A percentile compares a stretch with the other conserved stretches of the same genome.
Conservation (phyloP, 2,329 filamentous ascomycete genomes). For the Epichloe aotearoae region DNA sequence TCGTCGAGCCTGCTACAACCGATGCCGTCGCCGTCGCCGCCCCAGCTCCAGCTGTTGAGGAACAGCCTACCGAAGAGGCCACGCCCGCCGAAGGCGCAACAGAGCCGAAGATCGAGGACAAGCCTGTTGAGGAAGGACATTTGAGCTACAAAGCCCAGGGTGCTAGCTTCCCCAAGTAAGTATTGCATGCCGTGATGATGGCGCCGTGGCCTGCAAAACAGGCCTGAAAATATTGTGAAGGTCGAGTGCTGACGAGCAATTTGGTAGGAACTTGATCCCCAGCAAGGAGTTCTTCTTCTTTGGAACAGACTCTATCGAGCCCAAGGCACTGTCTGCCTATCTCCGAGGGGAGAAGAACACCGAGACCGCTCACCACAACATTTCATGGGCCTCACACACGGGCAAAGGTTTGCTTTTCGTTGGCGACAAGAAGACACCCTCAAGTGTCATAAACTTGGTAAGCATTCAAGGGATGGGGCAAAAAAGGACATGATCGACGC, state of each 20-base stretch:
- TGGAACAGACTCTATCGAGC: conserved; percentile 56
- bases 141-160: conserved; percentile 85
- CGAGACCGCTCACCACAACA: conserved; percentile 59
- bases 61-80: conserved; percentile 27
- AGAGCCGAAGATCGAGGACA: conserved; percentile 29
- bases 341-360: conserved; percentile 80
- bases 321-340: conserved; percentile 62
- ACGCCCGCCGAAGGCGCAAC: conserved; percentile 18
- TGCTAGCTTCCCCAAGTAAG: conserved; percentile 75
- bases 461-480: conserved; percentile 17
- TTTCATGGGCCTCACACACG: conserved; percentile 83
- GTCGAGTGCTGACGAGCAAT: conserved; percentile 8
- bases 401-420: conserved; percentile 92
- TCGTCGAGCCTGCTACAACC: conserved; percentile 11
- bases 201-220: background rate
- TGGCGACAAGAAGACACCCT: conserved; percentile 70
- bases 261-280: conserved; percentile 66
- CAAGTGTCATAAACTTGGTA: conserved; percentile 77
- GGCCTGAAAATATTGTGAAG: accelerated
- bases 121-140: conserved; percentile 65
- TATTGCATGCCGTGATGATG: conserved; percentile 2
- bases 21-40: conserved; percentile 26
- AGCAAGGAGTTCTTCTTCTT: conserved; percentile 93
- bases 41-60: conserved; percentile 20
- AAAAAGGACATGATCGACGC: background rate